These are phyloP conservation scores for Ceratocystis ficicola DNA, from an alignment of 2,329 filamentous ascomycete genomes.

Conservation along the genomic window DNA sequence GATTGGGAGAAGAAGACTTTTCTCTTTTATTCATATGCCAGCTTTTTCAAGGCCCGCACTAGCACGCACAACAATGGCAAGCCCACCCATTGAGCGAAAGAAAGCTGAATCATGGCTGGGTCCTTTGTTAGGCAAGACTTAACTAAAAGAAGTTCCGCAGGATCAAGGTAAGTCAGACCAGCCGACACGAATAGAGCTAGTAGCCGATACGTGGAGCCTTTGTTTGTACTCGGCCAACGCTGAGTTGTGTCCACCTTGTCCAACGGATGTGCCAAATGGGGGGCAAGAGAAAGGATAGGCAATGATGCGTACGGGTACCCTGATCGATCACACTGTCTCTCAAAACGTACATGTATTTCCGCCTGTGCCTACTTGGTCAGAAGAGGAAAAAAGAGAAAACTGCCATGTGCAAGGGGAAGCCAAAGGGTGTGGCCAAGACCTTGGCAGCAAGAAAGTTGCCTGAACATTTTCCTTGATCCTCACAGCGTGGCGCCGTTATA, in stretches of 20 bases:
- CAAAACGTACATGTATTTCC: background rate
- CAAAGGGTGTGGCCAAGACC: background rate
- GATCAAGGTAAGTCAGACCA: background rate
- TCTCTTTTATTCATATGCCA: too few relatives aligned
- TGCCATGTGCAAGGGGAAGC: background rate
- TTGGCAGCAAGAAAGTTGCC: background rate
- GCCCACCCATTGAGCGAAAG: background rate
- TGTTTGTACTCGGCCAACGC: slow-evolving; percentile 5
- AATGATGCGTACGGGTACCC: background rate
- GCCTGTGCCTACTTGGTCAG: background rate
- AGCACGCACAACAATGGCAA: background rate
- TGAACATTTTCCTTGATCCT: background rate
- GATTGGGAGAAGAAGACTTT: background rate
- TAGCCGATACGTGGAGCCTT: background rate
- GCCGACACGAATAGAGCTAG: background rate
- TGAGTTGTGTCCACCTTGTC: background rate
- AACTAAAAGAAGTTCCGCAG: background rate
- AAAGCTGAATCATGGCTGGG: background rate
- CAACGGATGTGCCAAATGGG: background rate
- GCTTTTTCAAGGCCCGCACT: background rate
- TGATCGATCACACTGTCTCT: background rate
- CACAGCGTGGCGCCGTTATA: background rate
- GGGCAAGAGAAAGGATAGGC: background rate
- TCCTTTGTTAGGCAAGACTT: background rate
- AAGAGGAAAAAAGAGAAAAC: background rate